A percentile compares a stretch with the other conserved stretches of the same genome.
phyloP scores from a whole-genome alignment of 2,329 filamentous ascomycete species.

The Onygena corvina region DNA sequence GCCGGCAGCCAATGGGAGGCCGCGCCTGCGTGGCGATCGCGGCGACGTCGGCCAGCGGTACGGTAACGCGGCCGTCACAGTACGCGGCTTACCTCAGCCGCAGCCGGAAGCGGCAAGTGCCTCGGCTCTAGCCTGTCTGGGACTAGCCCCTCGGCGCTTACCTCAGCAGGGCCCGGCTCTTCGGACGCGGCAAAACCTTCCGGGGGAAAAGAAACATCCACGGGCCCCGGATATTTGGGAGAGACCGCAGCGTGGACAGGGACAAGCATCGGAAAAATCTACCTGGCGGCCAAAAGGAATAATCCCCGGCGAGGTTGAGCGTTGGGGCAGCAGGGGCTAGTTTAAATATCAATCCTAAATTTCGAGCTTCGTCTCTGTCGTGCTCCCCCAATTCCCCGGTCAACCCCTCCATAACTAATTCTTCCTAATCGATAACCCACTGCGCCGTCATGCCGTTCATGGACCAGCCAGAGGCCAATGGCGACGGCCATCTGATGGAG shows the following conservation, averaged over 20 bases:
- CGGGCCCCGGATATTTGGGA: neutral
- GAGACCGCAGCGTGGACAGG: neutral
- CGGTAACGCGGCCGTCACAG: no score
- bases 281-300: no score
- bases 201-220: no score
- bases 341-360: no score
- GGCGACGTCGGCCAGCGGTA: no score
- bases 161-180: neutral
- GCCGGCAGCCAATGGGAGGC: no score
- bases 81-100: neutral
- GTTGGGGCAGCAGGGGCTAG: no score
- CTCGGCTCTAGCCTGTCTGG: neutral
- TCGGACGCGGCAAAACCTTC: neutral
- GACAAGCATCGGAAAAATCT: neutral
- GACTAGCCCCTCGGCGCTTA: neutral
- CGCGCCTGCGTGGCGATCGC: no score
- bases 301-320: no score
- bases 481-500: conserved; percentile 8
- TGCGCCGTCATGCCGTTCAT: conserved; percentile 13
- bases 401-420: neutral
- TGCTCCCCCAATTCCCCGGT: neutral
- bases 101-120: neutral
- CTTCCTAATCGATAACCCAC: neutral
- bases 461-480: conserved; percentile 10
- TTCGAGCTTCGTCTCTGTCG: no score